phyloP scores from a whole-genome alignment of 495 filamentous ascomycete species.

The Tuber indicum region DNA sequence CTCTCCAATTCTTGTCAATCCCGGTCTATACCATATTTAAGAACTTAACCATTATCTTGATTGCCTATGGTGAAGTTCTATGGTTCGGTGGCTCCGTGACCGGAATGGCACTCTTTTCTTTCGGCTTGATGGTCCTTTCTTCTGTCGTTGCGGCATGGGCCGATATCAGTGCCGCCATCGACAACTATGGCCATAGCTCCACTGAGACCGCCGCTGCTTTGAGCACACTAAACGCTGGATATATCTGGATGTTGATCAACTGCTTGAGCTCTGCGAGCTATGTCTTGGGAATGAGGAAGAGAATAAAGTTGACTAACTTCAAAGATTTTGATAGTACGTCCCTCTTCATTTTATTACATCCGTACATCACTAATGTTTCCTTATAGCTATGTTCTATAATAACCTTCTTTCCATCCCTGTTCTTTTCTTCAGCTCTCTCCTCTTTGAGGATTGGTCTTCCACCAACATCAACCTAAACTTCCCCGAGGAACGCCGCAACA shows the following conservation, averaged over 20 bases:
- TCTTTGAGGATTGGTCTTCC: constrained; percentile 87
- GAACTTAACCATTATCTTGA: constrained; percentile 97
- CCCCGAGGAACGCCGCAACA: constrained; percentile 66
- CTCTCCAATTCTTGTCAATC: constrained; percentile 91
- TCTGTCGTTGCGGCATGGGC: constrained; percentile 96
- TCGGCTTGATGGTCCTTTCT: constrained; percentile 94
- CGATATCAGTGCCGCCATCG: constrained; percentile 83
- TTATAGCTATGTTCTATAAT: constrained; percentile 97
- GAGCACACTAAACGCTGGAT: constrained; percentile 88
- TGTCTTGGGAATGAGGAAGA: constrained; percentile 89
- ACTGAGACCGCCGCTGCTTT: constrained; percentile 65
- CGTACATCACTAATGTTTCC: constrained; percentile 41
- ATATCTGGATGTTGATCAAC: constrained; percentile 97
- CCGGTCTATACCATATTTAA: constrained; percentile 99
- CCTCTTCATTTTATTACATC: neutral
- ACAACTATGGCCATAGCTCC: constrained; percentile 52
- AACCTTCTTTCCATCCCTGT: constrained; percentile 96
- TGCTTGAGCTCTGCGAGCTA: constrained; percentile 92
- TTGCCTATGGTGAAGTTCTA: constrained; percentile 96
- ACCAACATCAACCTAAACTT: constrained; percentile 83
- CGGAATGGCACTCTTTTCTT: constrained; percentile 81
- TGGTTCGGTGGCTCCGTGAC: constrained; percentile 98
- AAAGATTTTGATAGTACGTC: constrained; percentile 97
- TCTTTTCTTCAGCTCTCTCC: constrained; percentile 69
- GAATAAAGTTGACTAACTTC: constrained; percentile 99